A percentile compares a stretch with the other conserved stretches of the same genome.
Evolutionary conservation across 352 stramenopile species (phyloP).

Genomic region (Globisporangium cederbergense): DNA sequence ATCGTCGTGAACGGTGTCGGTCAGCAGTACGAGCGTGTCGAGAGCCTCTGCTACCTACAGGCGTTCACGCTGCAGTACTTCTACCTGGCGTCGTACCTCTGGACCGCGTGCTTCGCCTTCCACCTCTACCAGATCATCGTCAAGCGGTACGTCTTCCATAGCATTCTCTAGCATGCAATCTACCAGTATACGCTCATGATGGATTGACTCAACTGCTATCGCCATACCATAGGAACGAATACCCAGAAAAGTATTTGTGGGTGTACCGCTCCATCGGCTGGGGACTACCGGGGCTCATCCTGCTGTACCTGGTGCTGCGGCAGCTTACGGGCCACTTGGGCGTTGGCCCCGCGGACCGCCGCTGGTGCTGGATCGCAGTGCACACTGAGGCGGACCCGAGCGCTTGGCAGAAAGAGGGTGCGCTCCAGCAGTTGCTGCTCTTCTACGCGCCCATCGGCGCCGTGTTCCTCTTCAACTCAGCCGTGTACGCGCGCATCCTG

Average conservation of each 20-base stretch:
- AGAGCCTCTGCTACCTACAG: constrained; percentile 63
- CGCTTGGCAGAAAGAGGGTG: constrained; percentile 43
- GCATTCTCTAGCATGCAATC: not conserved
- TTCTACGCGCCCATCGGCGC: constrained; percentile 63
- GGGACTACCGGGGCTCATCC: constrained; percentile 50
- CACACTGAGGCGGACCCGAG: constrained; percentile 26
- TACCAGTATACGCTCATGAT: not conserved
- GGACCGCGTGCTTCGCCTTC: constrained; percentile 83
- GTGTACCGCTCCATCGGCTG: constrained; percentile 63
- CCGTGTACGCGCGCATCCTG: constrained; percentile 56
- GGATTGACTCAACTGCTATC: not conserved
- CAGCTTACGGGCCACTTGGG: constrained; percentile 70
- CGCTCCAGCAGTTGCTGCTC: constrained; percentile 56
- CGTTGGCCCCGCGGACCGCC: constrained; percentile 61
- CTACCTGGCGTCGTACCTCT: constrained; percentile 79
- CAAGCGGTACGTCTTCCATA: constrained; percentile 33
- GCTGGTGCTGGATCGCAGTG: constrained; percentile 76
- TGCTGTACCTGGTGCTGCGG: constrained; percentile 56
- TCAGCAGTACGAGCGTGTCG: constrained; percentile 38
- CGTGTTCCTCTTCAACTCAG: constrained; percentile 70
- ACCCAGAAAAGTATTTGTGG: constrained; percentile 61
- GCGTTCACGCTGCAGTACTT: constrained; percentile 76
- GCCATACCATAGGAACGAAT: constrained; percentile 46
- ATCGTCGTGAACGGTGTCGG: constrained; percentile 50
- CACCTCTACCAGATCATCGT: constrained; percentile 87